Conservation (phyloP, 495 filamentous ascomycete species). For the Neurospora intermedia region DNA sequence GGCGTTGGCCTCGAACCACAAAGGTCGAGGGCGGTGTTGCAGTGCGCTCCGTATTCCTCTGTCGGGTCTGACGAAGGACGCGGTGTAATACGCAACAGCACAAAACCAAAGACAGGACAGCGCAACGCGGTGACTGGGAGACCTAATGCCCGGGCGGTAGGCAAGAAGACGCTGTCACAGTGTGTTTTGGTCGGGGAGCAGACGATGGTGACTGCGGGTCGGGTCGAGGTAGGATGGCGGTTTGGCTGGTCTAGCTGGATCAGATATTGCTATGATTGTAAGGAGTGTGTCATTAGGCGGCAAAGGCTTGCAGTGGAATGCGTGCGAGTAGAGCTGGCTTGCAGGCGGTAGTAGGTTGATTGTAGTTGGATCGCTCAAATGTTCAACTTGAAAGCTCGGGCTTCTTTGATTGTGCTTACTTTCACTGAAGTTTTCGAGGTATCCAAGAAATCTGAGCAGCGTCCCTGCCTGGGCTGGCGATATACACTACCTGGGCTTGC, state of each 20-base stretch:
- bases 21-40: background rate
- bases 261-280: background rate
- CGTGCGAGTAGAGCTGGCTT: background rate
- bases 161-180: background rate
- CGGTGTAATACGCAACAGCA: conserved; percentile 2
- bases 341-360: background rate
- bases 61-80: background rate
- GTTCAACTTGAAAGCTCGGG: background rate
- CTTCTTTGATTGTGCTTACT: background rate
- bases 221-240: background rate
- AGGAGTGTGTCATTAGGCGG: background rate
- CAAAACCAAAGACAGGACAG: background rate
- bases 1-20: background rate
- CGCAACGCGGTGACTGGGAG: background rate
- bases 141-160: background rate
- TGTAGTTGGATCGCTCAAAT: background rate
- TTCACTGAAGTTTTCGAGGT: background rate
- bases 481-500: background rate
- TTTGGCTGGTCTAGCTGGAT: background rate
- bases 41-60: background rate
- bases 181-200: background rate
- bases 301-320: background rate
- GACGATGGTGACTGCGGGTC: background rate
- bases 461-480: background rate
- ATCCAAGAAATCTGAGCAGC: background rate